Evolutionary conservation across 345 rosid genomes (phyloP).

Genomic region (Moricandia arvensis): DNA sequence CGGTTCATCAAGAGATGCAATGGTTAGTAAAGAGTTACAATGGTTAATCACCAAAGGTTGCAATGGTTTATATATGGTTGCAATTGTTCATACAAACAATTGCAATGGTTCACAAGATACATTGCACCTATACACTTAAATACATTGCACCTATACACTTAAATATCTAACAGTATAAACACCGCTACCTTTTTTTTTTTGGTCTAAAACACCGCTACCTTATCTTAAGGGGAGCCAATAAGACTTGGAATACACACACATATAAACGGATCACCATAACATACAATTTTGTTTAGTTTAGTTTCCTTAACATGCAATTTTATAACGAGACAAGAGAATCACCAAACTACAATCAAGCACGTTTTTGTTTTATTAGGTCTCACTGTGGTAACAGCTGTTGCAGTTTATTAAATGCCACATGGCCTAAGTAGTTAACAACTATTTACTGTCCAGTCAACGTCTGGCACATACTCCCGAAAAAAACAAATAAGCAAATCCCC

Average conservation of each 20-base stretch:
- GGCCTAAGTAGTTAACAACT: constrained; percentile 17
- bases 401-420: constrained; percentile 21
- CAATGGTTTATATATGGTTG: too few relatives aligned
- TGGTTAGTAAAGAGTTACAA: too few relatives aligned
- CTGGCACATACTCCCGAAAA: not conserved
- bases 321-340: constrained; percentile 17
- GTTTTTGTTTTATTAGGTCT: constrained; percentile 23
- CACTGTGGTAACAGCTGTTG: constrained; percentile 5
- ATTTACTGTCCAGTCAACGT: constrained; percentile 13
- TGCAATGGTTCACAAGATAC: too few relatives aligned
- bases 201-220: not conserved
- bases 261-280: not conserved
- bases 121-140: too few relatives aligned
- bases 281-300: not conserved
- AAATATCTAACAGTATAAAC: too few relatives aligned
- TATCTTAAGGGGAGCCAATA: not conserved
- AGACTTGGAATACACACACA: not conserved
- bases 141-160: too few relatives aligned
- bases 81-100: too few relatives aligned
- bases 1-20: too few relatives aligned
- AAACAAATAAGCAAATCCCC: not conserved
- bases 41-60: too few relatives aligned
- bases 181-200: too few relatives aligned
- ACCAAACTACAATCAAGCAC: constrained; percentile 15
- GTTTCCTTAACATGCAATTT: constrained; percentile 2